Base-by-base conservation (phyloP, 257 asterid species). In the Thymus quinquecostatus region DNA sequence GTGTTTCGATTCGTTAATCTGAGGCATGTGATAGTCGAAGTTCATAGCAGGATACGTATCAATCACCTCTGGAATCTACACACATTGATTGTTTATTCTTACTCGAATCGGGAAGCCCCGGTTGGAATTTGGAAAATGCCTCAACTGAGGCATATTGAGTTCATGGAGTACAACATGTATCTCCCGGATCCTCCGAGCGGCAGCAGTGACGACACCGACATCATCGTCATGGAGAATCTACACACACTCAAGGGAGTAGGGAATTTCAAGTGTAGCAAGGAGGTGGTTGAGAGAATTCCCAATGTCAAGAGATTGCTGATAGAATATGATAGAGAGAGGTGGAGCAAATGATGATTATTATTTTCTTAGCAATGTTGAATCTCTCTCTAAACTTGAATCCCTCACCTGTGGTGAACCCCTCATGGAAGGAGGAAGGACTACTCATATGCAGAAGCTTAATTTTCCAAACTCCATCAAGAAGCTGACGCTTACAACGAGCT, bases 21-120 rank as follows among this genome's bases (percentile, higher is more conserved):
- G 30, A 28, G 60, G 11, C 60, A 55, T 27, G 36, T 27, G 28
- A 0, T 12, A 8, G 12, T 28, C 8, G 60, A 21, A 41, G 68
- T 7, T 63, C 14, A 3, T 10, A 1, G 13, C 5, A 41, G 1
- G 51, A 40, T 6, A 6, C 21, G 36, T 1, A 5, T 63, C n/a
- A 40, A 47, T 21, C 54, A 2, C 69, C 27, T 64, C 14, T 64
- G 55, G 69, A 64, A 64, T 64, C n/a, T 64, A 12, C 69, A 64
- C 1, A 27, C 38, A 10, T 28, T 28, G 11, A 64, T 12, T 8
- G 8, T 9, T 7, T 41, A 10, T 48, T 48, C 53, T 48, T 12
- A 10, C 1, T n/a, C 7, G 2, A 0, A 38, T 4, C 21, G 53
- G 3, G 14, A 48, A 48, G 38, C 38, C 38, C 38, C 38, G 38